A percentile compares a stretch with the other conserved stretches of the same genome.
Conservation (phyloP, 2,329 filamentous ascomycete species). For the Coleophoma eucalyptorum region DNA sequence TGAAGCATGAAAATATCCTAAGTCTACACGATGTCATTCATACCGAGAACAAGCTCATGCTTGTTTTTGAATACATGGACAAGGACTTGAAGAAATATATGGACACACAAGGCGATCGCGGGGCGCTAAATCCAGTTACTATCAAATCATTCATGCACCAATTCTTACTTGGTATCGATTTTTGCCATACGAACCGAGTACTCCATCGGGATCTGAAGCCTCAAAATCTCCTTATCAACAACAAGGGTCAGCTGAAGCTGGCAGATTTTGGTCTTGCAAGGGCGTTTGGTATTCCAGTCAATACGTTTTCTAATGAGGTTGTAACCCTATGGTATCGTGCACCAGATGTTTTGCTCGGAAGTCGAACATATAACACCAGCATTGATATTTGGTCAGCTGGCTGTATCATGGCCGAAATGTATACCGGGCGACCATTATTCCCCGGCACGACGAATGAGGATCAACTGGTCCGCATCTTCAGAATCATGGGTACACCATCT, state of each 20-base stretch:
- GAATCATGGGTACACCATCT: conserved; percentile 95
- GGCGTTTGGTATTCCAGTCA: conserved; percentile 95
- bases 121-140: conserved; percentile 80
- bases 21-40: conserved; percentile 98
- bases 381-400: conserved; percentile 99
- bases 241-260: conserved; percentile 83
- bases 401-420: conserved; percentile 99
- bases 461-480: conserved; percentile 94
- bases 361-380: conserved; percentile 97
- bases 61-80: conserved; percentile 99
- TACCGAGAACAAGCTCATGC: conserved; percentile 99
- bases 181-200: conserved; percentile 96
- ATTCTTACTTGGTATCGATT: conserved; percentile 90
- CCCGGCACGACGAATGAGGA: conserved; percentile 98
- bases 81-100: conserved; percentile 98
- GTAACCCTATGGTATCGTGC: conserved; percentile 98
- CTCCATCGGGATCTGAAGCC: conserved; percentile 94
- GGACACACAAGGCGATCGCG: conserved; percentile 87
- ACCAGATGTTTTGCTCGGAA: conserved; percentile 90
- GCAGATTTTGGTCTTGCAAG: conserved; percentile 92
- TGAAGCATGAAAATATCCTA: conserved; percentile 98
- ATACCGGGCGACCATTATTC: conserved; percentile 91
- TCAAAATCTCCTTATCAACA: conserved; percentile 94
- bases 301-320: conserved; percentile 97
- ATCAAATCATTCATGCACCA: conserved; percentile 99